Percentiles rank a stretch among this genome's conserved stretches.
These are phyloP conservation scores for Aspergillus conjunctus DNA, from an alignment of 495 filamentous ascomycete species.

Conservation along the genomic window DNA sequence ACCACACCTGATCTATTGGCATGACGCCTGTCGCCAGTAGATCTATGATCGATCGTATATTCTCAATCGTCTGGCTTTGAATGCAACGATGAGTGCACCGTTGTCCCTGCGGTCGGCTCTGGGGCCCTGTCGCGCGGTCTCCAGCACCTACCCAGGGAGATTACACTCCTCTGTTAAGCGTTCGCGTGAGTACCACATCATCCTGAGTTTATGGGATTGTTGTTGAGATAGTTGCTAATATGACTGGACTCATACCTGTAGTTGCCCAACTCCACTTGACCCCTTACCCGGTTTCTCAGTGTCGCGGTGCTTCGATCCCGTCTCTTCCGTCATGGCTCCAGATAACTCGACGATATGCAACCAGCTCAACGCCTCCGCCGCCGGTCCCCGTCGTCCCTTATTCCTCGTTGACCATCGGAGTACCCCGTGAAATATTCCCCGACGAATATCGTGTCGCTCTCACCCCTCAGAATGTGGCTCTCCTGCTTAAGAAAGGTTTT, in stretches of 20 bases:
- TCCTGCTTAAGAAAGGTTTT: constrained; percentile 80
- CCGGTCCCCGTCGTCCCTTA: constrained; percentile 67
- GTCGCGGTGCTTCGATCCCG: constrained; percentile 10
- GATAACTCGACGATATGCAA: constrained; percentile 31
- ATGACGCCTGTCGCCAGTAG: constrained; percentile 12
- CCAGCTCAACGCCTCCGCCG: constrained; percentile 36
- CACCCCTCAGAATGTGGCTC: constrained; percentile 74
- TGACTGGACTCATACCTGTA: constrained; percentile 11
- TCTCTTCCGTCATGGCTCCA: constrained; percentile 22
- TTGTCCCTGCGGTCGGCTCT: constrained; percentile 37
- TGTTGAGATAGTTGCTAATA: constrained; percentile 10
- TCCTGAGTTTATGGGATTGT: background rate
- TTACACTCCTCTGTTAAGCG: constrained; percentile 20
- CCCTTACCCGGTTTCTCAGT: constrained; percentile 15
- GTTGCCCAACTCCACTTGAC: constrained; percentile 24
- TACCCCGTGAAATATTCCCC: constrained; percentile 68
- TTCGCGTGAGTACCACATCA: constrained; percentile 28
- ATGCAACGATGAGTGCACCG: constrained; percentile 35
- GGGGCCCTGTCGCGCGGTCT: constrained; percentile 35
- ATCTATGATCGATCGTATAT: background rate
- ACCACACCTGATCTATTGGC: constrained; percentile 6
- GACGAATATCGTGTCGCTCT: constrained; percentile 78
- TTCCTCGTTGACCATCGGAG: constrained; percentile 65
- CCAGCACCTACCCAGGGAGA: constrained; percentile 33
- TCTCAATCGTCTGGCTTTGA: background rate